Base-by-base conservation (phyloP, 2,329 filamentous ascomycete species). In the Hymenoscyphus linearis region DNA sequence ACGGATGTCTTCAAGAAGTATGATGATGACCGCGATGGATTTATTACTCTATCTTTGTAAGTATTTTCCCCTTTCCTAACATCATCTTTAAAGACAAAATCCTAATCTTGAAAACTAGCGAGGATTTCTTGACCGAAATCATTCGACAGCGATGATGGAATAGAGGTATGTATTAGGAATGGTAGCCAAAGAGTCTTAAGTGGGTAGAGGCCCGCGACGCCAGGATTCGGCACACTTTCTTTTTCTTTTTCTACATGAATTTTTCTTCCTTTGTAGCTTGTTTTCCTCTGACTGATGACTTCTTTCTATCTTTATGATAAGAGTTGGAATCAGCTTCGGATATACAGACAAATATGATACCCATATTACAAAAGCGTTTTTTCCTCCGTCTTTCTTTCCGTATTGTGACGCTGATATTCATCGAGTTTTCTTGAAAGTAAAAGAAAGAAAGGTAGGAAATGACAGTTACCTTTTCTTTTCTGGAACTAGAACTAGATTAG, bases 1-100 rank as follows among this genome's bases (percentile, higher is more conserved):
- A 99, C 95, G 63, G 95, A 99, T 75, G 92, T 96, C 31, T 99
- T 99, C 75, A 99, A 99, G 82, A 93, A 93, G 77, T 99, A 98
- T 75, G 95, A 99, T 69, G 90, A 96, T 71, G 95, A 99, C 75
- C 85, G 95, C 50, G 95, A 98, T 76, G 95, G 95, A 1, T 98
- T 93, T 74, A 90, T 93, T 68, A 93, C 88, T 3, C 76, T 93
- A 59, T 90, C 87, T 73, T 93, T 93, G 70, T 72, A 66, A 66
- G 70, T 60, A 10, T 27, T 27, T 13, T 52, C 35, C n/a, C 57
- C 26, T 4, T 16, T 52, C 34, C 13, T 14, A 5, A n/a, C 35
- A 26, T 25, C 35, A 22, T 6, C 25, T 25, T 54, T 44, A 31
- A 54, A 57, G 25, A 61, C 50, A 53, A 27, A 54, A 35, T 57